Evolutionary conservation across 2,329 filamentous ascomycete genomes (phyloP).

Genomic region (Balansia obtecta): DNA sequence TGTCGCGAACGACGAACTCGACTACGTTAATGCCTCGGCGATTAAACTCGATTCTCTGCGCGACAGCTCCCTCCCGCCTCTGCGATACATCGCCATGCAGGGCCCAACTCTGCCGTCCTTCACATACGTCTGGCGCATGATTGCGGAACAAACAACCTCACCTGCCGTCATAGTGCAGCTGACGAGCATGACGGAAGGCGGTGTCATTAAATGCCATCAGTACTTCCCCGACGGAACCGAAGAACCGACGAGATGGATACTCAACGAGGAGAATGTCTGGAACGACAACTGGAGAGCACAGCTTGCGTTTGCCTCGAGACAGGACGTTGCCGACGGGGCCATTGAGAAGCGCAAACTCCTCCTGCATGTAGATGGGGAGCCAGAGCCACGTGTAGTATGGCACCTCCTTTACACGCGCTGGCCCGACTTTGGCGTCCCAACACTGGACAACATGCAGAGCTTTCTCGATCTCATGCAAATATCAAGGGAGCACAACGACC

Average conservation of each 20-base stretch:
- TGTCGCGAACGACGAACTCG: conserved; percentile 59
- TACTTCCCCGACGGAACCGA: conserved; percentile 62
- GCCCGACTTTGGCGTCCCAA: conserved; percentile 82
- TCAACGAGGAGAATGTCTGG: conserved; percentile 54
- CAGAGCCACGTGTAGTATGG: conserved; percentile 51
- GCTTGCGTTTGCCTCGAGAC: conserved; percentile 52
- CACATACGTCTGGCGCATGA: conserved; percentile 90
- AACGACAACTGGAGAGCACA: conserved; percentile 55
- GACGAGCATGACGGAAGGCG: conserved; percentile 72
- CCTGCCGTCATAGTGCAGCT: conserved; percentile 87
- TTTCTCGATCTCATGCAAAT: conserved; percentile 59
- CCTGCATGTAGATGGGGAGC: conserved; percentile 36
- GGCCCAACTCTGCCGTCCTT: conserved; percentile 69
- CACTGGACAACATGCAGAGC: conserved; percentile 50
- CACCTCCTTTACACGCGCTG: conserved; percentile 79
- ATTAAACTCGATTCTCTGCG: conserved; percentile 41
- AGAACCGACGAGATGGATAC: conserved; percentile 35
- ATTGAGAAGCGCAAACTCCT: conserved; percentile 66
- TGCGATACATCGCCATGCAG: conserved; percentile 82
- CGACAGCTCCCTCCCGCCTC: conserved; percentile 24
- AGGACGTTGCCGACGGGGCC: conserved; percentile 41
- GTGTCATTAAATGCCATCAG: conserved; percentile 71
- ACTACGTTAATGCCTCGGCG: conserved; percentile 76
- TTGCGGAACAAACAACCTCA: conserved; percentile 61
- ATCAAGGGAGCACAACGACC: conserved; percentile 44